Evolutionary conservation across 805 yeast species (phyloP).

Genomic region (Candida odintsovae): DNA sequence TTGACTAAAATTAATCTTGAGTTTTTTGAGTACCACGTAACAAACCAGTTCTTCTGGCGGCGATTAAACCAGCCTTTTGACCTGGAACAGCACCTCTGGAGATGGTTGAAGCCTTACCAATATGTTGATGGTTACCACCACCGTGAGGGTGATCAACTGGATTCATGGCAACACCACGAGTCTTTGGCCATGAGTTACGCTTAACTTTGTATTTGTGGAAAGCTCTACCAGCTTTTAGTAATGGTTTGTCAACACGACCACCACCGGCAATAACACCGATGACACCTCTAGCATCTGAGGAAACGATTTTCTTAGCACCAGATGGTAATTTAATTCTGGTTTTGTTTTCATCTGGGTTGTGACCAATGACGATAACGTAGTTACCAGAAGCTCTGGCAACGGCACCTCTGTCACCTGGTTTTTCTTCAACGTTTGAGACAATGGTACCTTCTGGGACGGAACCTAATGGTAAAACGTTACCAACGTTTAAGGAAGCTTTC

Average conservation of each 20-base stretch:
- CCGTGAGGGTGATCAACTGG: conserved; percentile 99
- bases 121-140: conserved; percentile 99
- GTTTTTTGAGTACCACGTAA: conserved; percentile 99
- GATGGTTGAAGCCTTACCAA: conserved; percentile 99
- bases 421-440: conserved; percentile 96
- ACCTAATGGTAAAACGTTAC: conserved; percentile 96
- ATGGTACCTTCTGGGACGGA: conserved; percentile 99
- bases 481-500: conserved; percentile 94
- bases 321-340: conserved; percentile 99
- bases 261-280: conserved; percentile 99
- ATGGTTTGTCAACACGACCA: conserved; percentile 99
- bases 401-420: conserved; percentile 99
- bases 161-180: conserved; percentile 99
- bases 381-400: conserved; percentile 99
- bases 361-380: conserved; percentile 98
- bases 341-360: conserved; percentile 98
- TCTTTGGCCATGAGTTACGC: conserved; percentile 99
- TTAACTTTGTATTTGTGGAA: conserved; percentile 99
- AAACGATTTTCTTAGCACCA: conserved; percentile 95
- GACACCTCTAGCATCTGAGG: conserved; percentile 98
- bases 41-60: conserved; percentile 99
- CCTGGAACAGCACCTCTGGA: conserved; percentile 99
- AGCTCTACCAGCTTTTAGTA: conserved; percentile 99
- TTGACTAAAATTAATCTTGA: conserved; percentile 50
- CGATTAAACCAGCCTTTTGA: conserved; percentile 99